Conservation (phyloP, 371 early-diverging fungal genomes). For the Vairimorpha ceranae region DNA sequence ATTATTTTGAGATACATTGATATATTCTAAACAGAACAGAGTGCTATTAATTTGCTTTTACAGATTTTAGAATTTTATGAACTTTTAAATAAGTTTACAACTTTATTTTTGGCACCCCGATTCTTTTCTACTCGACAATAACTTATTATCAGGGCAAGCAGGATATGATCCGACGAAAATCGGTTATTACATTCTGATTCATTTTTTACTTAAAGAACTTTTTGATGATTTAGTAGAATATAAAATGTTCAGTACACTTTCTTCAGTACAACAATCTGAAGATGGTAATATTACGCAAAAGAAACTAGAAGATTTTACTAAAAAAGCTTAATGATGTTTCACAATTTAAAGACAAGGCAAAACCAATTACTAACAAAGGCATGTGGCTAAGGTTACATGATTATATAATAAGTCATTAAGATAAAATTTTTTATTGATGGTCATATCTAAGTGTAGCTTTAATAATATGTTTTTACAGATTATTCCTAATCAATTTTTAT, state of each 20-base stretch:
- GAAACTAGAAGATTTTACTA: not conserved
- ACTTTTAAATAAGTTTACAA: not conserved
- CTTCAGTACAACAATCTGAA: not conserved
- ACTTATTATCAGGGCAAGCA: not conserved
- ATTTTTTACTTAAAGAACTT: not conserved
- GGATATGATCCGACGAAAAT: not conserved
- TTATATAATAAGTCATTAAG: slow-evolving; percentile 18
- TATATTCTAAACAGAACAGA: too few species aligned
- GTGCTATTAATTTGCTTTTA: too few species aligned
- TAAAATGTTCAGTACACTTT: not conserved
- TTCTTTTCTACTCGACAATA: not conserved
- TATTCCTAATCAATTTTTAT: slow-evolving; percentile 33
- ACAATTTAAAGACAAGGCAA: not conserved
- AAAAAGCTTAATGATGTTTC: not conserved
- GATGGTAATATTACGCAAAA: not conserved
- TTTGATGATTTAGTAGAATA: not conserved
- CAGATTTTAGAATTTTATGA: too few species aligned
- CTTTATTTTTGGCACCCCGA: not conserved
- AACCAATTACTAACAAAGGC: slow-evolving; percentile 24
- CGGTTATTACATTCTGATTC: not conserved
- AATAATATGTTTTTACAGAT: slow-evolving; percentile 38
- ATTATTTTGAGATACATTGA: too few species aligned
- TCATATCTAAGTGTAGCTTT: slow-evolving; percentile 26
- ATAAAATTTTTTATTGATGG: slow-evolving; percentile 34
- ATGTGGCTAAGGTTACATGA: slow-evolving; percentile 37